Evolutionary conservation across 108 stramenopile genomes (phyloP).

Genomic region (Heterococcus sp.): DNA sequence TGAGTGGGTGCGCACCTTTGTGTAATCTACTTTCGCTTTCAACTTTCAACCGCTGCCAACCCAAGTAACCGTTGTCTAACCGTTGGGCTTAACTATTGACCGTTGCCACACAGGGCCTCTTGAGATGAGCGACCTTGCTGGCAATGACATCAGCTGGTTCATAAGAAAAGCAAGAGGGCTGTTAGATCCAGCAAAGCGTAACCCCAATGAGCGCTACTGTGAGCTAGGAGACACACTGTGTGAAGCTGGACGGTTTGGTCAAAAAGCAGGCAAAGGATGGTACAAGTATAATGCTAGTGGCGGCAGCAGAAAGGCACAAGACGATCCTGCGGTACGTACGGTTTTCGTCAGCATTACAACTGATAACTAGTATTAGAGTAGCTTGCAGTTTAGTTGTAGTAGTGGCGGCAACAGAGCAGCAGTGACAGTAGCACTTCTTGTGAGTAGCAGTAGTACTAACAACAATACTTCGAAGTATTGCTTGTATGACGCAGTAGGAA

Average conservation of each 20-base stretch:
- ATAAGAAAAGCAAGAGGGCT: slow-evolving; percentile 32
- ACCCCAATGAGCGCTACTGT: slow-evolving; percentile 67
- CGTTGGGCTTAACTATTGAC: slow-evolving; percentile 74
- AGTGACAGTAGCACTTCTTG: too few relatives aligned
- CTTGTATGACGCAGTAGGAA: too few relatives aligned
- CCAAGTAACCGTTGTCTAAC: slow-evolving; percentile 19
- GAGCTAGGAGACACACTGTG: slow-evolving; percentile 83
- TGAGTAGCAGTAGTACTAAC: too few relatives aligned
- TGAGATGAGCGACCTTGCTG: slow-evolving; percentile 85
- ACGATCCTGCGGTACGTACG: neutral
- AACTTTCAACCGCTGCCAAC: too few relatives aligned
- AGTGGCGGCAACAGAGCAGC: too few relatives aligned
- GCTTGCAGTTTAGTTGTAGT: too few relatives aligned
- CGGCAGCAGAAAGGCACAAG: neutral
- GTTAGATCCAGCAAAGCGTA: slow-evolving; percentile 17
- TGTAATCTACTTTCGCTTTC: too few relatives aligned
- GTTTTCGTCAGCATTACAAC: too few relatives aligned
- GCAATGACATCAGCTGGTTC: slow-evolving; percentile 78
- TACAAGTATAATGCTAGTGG: neutral
- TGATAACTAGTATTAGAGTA: too few relatives aligned
- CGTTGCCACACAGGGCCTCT: slow-evolving; percentile 84
- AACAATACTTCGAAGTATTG: too few relatives aligned
- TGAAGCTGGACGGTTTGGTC: slow-evolving; percentile 76
- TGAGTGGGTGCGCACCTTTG: too few relatives aligned
- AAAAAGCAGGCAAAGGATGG: slow-evolving; percentile 36